Conservation (phyloP, 768 basidiomycete genomes). For the Leccinum ochraceum region DNA sequence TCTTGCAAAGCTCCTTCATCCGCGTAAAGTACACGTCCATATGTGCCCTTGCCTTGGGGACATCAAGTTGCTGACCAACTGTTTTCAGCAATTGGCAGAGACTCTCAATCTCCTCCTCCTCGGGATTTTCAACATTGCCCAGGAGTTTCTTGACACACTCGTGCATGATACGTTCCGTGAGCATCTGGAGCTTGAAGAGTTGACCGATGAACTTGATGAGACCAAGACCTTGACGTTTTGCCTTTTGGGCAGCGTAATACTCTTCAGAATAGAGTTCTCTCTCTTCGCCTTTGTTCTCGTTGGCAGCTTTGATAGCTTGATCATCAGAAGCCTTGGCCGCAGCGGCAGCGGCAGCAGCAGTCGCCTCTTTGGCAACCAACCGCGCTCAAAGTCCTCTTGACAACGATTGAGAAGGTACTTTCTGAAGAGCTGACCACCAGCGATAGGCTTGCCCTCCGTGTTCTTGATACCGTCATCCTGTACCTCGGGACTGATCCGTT, state of each 20-base stretch:
- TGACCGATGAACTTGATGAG: conserved; percentile 98
- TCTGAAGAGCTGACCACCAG: conserved; percentile 93
- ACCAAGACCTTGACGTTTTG: conserved; percentile 95
- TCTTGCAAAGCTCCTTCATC: conserved; percentile 82
- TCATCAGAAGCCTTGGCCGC: too few species aligned
- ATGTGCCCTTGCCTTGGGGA: conserved; percentile 74
- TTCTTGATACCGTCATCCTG: conserved; percentile 87
- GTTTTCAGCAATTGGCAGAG: conserved; percentile 91
- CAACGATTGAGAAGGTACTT: conserved; percentile 96
- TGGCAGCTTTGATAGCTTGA: too few species aligned
- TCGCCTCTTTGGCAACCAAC: conserved; percentile 89
- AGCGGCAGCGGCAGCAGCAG: conserved; percentile 41
- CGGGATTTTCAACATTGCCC: conserved; percentile 90
- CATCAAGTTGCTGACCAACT: conserved; percentile 83
- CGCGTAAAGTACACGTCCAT: conserved; percentile 94
- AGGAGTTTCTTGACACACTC: conserved; percentile 96
- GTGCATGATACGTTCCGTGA: conserved; percentile 98
- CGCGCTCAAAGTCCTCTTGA: conserved; percentile 96
- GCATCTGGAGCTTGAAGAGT: conserved; percentile 98
- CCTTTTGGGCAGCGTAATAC: conserved; percentile 90
- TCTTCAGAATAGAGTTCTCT: conserved; percentile 48
- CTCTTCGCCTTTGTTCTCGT: too few species aligned
- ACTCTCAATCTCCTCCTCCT: conserved; percentile 97
- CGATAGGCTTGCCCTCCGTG: conserved; percentile 81
- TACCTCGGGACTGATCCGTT: conserved; percentile 83